Conservation (phyloP, 495 filamentous ascomycete genomes). For the Articulospora tetracladia region DNA sequence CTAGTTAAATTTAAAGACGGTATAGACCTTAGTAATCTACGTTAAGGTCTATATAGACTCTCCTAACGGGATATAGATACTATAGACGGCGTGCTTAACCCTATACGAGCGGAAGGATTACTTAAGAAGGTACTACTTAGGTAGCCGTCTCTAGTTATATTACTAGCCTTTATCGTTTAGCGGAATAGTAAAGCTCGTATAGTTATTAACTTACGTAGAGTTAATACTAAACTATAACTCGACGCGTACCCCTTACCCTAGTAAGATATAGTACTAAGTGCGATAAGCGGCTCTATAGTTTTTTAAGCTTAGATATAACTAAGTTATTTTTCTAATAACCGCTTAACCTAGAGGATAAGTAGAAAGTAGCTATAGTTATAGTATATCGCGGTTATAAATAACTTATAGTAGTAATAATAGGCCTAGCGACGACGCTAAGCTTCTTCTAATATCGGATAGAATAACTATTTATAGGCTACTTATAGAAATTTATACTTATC, state of each 20-base stretch:
- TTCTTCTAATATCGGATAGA: neutral
- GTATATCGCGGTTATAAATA: neutral
- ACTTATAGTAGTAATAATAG: neutral
- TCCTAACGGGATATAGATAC: neutral
- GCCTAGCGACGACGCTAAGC: neutral
- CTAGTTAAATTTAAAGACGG: neutral
- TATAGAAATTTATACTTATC: constrained; percentile 1
- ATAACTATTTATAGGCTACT: neutral
- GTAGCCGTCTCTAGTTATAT: neutral
- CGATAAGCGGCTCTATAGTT: neutral
- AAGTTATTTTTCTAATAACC: neutral
- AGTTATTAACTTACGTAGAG: neutral
- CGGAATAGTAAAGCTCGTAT: neutral
- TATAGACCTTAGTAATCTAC: neutral
- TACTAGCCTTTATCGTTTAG: constrained; percentile 5
- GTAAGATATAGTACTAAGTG: neutral
- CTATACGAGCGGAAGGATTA: neutral
- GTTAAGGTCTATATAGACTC: neutral
- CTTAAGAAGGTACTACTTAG: neutral
- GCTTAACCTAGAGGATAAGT: neutral
- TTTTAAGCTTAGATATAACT: neutral
- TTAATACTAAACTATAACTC: neutral
- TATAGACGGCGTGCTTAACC: neutral
- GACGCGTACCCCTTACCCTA: neutral
- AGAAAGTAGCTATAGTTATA: constrained; percentile 2